These are phyloP conservation scores for Globisporangium irregulare DNA, from an alignment of 352 stramenopile genomes.

Conservation along the genomic window DNA sequence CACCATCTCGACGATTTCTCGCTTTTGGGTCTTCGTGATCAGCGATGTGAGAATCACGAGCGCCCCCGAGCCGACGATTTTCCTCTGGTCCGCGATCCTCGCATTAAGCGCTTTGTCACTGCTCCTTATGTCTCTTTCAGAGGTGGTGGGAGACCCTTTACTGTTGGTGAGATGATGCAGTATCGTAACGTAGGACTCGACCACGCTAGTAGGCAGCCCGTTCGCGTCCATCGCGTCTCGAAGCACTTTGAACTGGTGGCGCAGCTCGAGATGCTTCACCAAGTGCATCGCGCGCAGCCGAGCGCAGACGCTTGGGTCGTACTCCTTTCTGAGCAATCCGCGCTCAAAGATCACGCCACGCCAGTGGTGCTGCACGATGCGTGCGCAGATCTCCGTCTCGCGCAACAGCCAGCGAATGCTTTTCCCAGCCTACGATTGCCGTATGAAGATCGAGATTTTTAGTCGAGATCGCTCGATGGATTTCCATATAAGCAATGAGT, in stretches of 20 bases:
- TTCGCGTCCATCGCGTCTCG: slow-evolving; percentile 40
- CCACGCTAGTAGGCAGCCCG: slow-evolving; percentile 41
- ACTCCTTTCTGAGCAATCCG: slow-evolving; percentile 37
- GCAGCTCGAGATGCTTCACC: slow-evolving; percentile 69
- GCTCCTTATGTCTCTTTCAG: slow-evolving; percentile 8
- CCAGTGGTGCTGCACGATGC: slow-evolving; percentile 77
- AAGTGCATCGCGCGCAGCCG: slow-evolving; percentile 69
- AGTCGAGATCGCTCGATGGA: not conserved
- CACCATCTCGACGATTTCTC: slow-evolving; percentile 44
- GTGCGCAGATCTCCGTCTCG: slow-evolving; percentile 61
- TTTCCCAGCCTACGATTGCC: slow-evolving; percentile 26
- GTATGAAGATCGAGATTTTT: not conserved
- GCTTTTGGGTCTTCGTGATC: slow-evolving; percentile 29
- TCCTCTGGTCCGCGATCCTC: slow-evolving; percentile 44
- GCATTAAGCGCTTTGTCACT: slow-evolving; percentile 23
- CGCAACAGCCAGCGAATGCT: slow-evolving; percentile 50
- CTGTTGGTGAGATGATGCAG: slow-evolving; percentile 49
- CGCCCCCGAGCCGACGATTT: slow-evolving; percentile 48
- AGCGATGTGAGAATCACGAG: slow-evolving; percentile 49
- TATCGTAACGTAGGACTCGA: slow-evolving; percentile 58
- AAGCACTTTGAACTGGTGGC: slow-evolving; percentile 60
- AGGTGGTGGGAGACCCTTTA: not conserved
- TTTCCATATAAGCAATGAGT: too few relatives aligned
- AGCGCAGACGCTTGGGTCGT: slow-evolving; percentile 46
- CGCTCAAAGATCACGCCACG: slow-evolving; percentile 61